phyloP scores from a whole-genome alignment of 1,284 basidiomycete species.

The Tilletia indica region DNA sequence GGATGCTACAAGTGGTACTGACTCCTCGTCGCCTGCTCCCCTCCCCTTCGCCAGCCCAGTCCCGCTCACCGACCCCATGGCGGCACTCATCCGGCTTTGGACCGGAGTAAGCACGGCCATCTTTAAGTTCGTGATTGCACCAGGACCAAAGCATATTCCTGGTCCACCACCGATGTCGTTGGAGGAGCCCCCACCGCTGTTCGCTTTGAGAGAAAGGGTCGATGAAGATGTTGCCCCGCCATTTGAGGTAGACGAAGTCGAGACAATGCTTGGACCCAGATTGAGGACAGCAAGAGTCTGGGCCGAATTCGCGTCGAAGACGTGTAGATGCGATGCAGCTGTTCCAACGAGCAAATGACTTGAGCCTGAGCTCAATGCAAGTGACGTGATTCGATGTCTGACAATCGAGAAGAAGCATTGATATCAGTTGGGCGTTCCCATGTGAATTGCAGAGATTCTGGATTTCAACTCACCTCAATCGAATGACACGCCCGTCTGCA shows the following conservation, averaged over 20 bases:
- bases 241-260: conserved; percentile 36
- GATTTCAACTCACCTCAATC: neutral
- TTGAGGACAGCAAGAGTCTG: conserved; percentile 76
- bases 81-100: conserved; percentile 13
- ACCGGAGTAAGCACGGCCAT: neutral
- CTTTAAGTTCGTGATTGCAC: conserved; percentile 3
- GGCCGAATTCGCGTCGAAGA: conserved; percentile 85
- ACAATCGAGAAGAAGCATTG: no score
- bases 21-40: neutral
- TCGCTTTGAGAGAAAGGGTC: conserved; percentile 21
- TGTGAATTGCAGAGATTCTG: no score
- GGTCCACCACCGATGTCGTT: conserved; percentile 33
- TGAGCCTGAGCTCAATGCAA: conserved; percentile 73
- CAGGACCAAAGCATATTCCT: neutral
- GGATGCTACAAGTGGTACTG: neutral
- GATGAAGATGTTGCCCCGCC: conserved; percentile 26
- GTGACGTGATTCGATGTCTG: conserved; percentile 62
- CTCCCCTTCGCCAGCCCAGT: neutral
- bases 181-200: conserved; percentile 19
- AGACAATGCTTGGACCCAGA: conserved; percentile 29
- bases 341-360: conserved; percentile 61
- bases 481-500: conserved; percentile 20
- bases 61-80: neutral
- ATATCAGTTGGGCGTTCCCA: no score
- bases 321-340: conserved; percentile 66